Evolutionary conservation across 1,284 basidiomycete genomes (phyloP), one percentile per base, ranked within the genome.

Genomic region (Termitomyces sp.): DNA sequence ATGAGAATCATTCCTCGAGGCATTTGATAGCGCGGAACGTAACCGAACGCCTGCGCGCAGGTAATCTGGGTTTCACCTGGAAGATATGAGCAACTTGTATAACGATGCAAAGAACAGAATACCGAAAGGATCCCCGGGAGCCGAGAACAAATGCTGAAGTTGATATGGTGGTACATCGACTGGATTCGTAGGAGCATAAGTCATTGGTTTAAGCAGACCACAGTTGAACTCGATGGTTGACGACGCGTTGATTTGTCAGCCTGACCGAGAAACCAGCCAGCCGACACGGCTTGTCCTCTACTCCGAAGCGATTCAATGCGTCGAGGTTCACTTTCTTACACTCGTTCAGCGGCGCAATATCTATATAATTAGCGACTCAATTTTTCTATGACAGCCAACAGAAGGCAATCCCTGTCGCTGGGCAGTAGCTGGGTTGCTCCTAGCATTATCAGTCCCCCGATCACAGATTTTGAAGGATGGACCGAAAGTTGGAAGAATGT

Each of bases 151-250:
- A 5, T 72, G 63, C 56, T 83, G 83, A 2, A 84, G 61, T 60
- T 82, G 76, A 64, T 83, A 87, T 6, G 83, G 84, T 9, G 82
- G 83, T 10, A 84, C 74, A 50, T 79, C 78, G 24, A 77, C 60
- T 21, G 71, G 68, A 45, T 68, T 68, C 17, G 63, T 66, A 19
- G 68, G 67, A 21, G 67, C 63, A 38, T 62, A 67, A 53, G 65
- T 60, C 65, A 69, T 67, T 26, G 17, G 26, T 13, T 10, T 31
- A 42, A 40, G 49, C 47, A 43, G 46, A 4, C 21, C 24, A 10
- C n/a, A 26, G 24, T n/a, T n/a, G 43, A 7, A 3, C 9, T 17
- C 6, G 24, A 48, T 30, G 31, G 31, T 41, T 13, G 40, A 30
- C 12, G 53, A 53, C 50, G 46, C 54, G 50, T 28, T 50, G 49